Percentiles rank a stretch among this genome's conserved stretches.
phyloP scores from a whole-genome alignment of 345 rosid genomes.

The Firmiana major region DNA sequence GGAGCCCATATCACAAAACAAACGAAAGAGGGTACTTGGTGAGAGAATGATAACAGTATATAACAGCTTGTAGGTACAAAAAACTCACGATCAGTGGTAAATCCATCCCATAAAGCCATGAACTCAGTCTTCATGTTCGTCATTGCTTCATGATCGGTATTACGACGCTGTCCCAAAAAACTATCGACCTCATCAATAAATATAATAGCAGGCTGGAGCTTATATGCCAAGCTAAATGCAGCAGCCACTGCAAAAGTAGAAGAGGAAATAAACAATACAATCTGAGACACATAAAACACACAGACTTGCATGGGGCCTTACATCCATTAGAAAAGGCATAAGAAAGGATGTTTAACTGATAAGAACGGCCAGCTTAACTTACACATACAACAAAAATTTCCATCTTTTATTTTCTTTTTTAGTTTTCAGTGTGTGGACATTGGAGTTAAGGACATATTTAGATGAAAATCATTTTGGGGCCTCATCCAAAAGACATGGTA shows the following conservation, averaged over 20 bases:
- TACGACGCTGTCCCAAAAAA: conserved; percentile 89
- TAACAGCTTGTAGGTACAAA: background rate
- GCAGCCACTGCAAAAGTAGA: conserved; percentile 71
- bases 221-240: conserved; percentile 87
- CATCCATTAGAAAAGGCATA: background rate
- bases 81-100: conserved; percentile 92
- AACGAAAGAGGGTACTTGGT: background rate
- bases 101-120: conserved; percentile 99
- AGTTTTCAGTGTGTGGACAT: background rate
- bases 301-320: background rate
- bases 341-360: background rate
- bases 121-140: conserved; percentile 98
- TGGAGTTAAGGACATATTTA: background rate
- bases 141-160: conserved; percentile 83
- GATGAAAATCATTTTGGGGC: background rate
- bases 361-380: background rate
- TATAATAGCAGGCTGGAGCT: conserved; percentile 96
- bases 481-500: background rate
- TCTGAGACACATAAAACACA: background rate
- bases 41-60: background rate
- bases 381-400: background rate
- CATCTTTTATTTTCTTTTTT: background rate
- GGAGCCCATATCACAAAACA: background rate
- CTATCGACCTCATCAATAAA: conserved; percentile 98
- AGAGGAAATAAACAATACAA: conserved; percentile 8